A percentile compares a stretch with the other conserved stretches of the same genome.
Evolutionary conservation across 192 early-diverging fungal genomes (phyloP).

Genomic region (Funneliformis geosporum): DNA sequence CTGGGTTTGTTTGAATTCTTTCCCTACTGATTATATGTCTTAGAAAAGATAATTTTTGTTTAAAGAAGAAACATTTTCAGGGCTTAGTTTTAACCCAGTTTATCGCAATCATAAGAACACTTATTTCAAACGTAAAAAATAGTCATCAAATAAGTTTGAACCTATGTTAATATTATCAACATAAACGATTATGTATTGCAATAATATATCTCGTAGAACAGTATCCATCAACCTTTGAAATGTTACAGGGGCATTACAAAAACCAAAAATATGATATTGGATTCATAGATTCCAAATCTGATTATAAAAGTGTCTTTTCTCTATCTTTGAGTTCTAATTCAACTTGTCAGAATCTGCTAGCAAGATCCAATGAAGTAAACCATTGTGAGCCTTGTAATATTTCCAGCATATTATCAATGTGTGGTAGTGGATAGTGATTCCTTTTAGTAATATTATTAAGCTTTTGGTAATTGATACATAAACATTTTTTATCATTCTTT

Average conservation of each 20-base stretch:
- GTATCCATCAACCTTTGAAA: too few species aligned
- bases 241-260: too few species aligned
- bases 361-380: slow-evolving; percentile 38
- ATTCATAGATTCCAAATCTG: too few species aligned
- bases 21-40: slow-evolving; percentile 4
- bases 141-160: too few species aligned
- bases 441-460: slow-evolving; percentile 46
- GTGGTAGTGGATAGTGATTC: slow-evolving; percentile 46
- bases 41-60: background rate
- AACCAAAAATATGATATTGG: too few species aligned
- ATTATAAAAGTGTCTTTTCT: too few species aligned
- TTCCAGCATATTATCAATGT: slow-evolving; percentile 42
- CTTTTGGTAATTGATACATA: too few species aligned
- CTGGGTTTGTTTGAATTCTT: background rate
- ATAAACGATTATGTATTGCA: too few species aligned
- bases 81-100: background rate
- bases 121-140: background rate
- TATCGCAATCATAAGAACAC: slow-evolving; percentile 3
- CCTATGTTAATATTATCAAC: too few species aligned
- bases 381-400: slow-evolving; percentile 21
- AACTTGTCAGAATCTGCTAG: slow-evolving; percentile 34
- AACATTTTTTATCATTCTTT: too few species aligned
- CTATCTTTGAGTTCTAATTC: background rate
- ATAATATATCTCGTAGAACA: too few species aligned
- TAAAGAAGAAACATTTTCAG: too few species aligned